Base-by-base conservation (phyloP, 2,329 filamentous ascomycete species). In the Colletotrichum sp. region DNA sequence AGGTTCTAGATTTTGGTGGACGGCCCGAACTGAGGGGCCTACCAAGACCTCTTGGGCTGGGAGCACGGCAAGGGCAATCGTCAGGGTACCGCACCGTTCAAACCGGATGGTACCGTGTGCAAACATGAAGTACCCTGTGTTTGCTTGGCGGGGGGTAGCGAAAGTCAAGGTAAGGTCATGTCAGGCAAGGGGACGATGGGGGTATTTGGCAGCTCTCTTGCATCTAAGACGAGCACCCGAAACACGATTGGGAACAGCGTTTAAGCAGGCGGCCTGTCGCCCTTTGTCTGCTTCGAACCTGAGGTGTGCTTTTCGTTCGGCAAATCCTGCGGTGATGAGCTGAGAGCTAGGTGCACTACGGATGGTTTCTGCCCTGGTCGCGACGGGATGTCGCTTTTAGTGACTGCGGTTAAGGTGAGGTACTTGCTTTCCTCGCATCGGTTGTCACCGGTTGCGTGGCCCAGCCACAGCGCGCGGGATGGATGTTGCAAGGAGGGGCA, bases 1-100 rank as follows among this genome's bases (percentile, higher is more conserved):
- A 75, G 38, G 69, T 69, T 75, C 73, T 73, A 75, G 73, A 75
- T 75, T 63, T 73, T 62, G 28, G 69, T 34, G 28, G 56, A 56
- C 56, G 63, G 73, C 32, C 64, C 69, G 58, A 69, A 75, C 62
- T 73, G 69, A 73, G 73, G 56, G 73, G 69, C 63, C 56, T 73
- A 63, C 73, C 63, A 73, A 64, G 62, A 48, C 52, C 32, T 43
- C 36, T 21, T 38, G 55, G 67, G 38, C 59, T 65, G 64, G 26
- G n/a, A 55, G 43, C 21, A 67, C 43, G 48, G 48, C 64, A 65
- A 38, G 62, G 16, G 43, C 43, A 36, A 69, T 62, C 58, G 58
- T 28, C 58, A 62, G 56, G 56, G 56, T 64, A 26, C 32, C 34
- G 21, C 38, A n/a, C 32, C 16, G 34, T 28, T 24, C 34, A 61